Percentiles rank a stretch among this genome's conserved stretches.
phyloP scores from a whole-genome alignment of 2,329 filamentous ascomycete species.

The Mycosphaerella sp. region DNA sequence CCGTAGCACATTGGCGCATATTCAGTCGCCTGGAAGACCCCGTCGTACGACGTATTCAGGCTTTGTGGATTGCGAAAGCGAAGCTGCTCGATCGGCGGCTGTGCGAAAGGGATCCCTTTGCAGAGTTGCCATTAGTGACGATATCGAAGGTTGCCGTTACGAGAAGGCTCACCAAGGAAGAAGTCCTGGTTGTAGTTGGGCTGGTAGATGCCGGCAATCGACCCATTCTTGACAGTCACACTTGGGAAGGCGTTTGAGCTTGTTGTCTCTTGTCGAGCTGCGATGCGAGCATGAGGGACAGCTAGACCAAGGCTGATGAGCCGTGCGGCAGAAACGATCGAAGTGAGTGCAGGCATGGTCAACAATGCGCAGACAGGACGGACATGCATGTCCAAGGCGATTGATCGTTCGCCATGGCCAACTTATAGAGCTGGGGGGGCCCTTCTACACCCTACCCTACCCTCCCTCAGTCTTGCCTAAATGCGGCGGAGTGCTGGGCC shows the following conservation, averaged over 20 bases:
- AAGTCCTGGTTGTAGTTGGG: slow-evolving; percentile 42
- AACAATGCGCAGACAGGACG: neutral
- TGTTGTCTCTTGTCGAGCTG: slow-evolving; percentile 2
- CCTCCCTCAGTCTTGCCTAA: no score
- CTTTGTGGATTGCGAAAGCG: slow-evolving; percentile 33
- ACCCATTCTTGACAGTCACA: slow-evolving; percentile 41
- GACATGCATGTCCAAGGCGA: neutral
- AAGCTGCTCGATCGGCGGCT: slow-evolving; percentile 32
- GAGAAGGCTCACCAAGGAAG: slow-evolving; percentile 33
- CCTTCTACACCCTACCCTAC: neutral
- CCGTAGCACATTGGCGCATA: slow-evolving; percentile 42
- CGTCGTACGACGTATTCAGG: slow-evolving; percentile 37
- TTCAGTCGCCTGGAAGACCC: slow-evolving; percentile 35
- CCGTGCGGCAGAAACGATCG: slow-evolving; percentile 3
- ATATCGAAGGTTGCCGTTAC: neutral
- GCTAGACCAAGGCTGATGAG: slow-evolving; percentile 14
- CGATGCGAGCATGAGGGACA: neutral
- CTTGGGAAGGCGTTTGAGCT: slow-evolving; percentile 25
- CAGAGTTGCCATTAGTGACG: neutral
- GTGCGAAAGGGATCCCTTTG: slow-evolving; percentile 36
- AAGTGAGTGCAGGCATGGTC: slow-evolving; percentile 9
- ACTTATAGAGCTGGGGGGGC: slow-evolving; percentile 9
- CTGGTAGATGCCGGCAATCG: slow-evolving; percentile 37
- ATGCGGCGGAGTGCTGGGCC: slow-evolving; percentile 5
- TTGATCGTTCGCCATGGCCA: neutral